Conservation (phyloP, 1,139 yeast species). For the Debaryomyces nepalensis region DNA sequence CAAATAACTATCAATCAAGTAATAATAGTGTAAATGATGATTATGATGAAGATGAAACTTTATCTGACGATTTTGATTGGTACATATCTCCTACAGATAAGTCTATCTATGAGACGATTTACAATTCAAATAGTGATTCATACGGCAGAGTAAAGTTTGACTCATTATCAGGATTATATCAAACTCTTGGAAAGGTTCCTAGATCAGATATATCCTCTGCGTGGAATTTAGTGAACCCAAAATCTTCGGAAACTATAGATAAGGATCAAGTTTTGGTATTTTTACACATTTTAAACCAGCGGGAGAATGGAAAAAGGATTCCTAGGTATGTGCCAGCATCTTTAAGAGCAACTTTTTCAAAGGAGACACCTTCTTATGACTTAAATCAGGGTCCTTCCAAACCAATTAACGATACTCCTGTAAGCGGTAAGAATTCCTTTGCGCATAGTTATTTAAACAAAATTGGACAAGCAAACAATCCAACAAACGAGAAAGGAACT, state of each 20-base stretch:
- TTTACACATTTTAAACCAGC: slow-evolving; percentile 86
- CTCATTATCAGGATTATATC: slow-evolving; percentile 69
- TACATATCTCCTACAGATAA: slow-evolving; percentile 90
- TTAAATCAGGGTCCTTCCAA: slow-evolving; percentile 51
- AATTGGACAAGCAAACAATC: slow-evolving; percentile 55
- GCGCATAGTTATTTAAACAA: slow-evolving; percentile 46
- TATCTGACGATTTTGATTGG: slow-evolving; percentile 87
- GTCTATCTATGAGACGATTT: slow-evolving; percentile 76
- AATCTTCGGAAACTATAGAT: slow-evolving; percentile 83
- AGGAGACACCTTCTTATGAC: slow-evolving; percentile 81
- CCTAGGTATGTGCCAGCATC: slow-evolving; percentile 97
- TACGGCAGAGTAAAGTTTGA: slow-evolving; percentile 85
- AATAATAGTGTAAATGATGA: slow-evolving; percentile 46
- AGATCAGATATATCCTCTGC: slow-evolving; percentile 87
- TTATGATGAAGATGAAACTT: slow-evolving; percentile 57
- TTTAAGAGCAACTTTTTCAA: slow-evolving; percentile 87
- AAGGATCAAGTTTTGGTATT: slow-evolving; percentile 91
- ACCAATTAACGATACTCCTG: slow-evolving; percentile 23
- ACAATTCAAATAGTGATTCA: slow-evolving; percentile 73
- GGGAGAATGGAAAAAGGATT: slow-evolving; percentile 83
- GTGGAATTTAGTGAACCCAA: slow-evolving; percentile 95
- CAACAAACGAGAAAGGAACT: slow-evolving; percentile 60
- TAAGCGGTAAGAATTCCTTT: slow-evolving; percentile 37
- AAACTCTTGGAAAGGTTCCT: slow-evolving; percentile 73
- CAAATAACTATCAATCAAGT: slow-evolving; percentile 22